These are phyloP conservation scores for Gossypium bickii DNA, from an alignment of 345 rosid species.

Conservation along the genomic window DNA sequence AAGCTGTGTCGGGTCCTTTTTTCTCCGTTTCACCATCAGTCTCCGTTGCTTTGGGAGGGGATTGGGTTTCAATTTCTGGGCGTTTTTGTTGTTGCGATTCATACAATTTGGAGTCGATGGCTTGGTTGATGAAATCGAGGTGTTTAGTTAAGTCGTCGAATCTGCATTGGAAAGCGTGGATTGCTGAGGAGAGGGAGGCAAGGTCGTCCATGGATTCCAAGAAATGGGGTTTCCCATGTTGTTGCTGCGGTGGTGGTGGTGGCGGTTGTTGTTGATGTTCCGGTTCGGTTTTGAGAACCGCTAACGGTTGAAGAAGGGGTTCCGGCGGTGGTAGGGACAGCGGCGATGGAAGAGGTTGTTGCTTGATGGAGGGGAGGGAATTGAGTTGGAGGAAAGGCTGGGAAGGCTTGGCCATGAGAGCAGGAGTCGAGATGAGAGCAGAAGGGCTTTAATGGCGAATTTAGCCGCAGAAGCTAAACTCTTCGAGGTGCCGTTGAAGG, in stretches of 20 bases:
- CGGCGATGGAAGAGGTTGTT: background rate
- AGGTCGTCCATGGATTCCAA: constrained; percentile 38
- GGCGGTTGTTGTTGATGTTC: background rate
- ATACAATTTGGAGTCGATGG: constrained; percentile 39
- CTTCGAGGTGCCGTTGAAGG: background rate
- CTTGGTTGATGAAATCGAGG: constrained; percentile 37
- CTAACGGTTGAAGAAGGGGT: background rate
- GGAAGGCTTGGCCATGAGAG: constrained; percentile 10
- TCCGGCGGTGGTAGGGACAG: background rate
- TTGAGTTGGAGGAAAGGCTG: background rate
- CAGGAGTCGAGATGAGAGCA: background rate
- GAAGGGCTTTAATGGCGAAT: background rate
- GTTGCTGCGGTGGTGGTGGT: background rate
- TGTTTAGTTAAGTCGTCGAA: constrained; percentile 51
- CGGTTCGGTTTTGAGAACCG: background rate
- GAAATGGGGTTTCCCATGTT: constrained; percentile 18
- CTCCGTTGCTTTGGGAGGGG: background rate
- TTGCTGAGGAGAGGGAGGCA: constrained; percentile 31
- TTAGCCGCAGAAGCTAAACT: background rate
- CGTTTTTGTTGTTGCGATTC: background rate
- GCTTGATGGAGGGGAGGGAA: background rate
- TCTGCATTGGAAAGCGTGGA: constrained; percentile 37
- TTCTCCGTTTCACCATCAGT: background rate
- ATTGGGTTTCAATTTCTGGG: background rate
- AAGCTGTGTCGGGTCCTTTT: constrained; percentile 8